Percentiles rank a stretch among this genome's conserved stretches.
Evolutionary conservation across 768 basidiomycete genomes (phyloP).

Genomic region (Rhodosporidiobolus odoratus): DNA sequence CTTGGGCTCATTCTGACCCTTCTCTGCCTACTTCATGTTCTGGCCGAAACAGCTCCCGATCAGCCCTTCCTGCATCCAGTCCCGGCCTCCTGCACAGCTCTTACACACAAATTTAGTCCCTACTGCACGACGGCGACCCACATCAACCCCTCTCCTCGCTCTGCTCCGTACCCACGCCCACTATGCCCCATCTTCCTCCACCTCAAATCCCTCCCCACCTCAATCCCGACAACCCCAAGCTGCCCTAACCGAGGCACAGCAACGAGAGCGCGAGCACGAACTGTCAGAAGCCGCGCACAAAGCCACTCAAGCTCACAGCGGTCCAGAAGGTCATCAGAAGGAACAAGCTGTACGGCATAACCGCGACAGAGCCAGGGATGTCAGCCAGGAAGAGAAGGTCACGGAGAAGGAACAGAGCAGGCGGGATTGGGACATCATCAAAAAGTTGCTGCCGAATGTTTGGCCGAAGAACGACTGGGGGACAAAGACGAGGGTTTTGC

Average conservation of each 20-base stretch:
- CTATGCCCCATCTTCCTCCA: slow-evolving; percentile 2
- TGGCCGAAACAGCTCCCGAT: not conserved
- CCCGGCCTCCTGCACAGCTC: too few relatives aligned
- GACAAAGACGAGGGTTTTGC: slow-evolving; percentile 71
- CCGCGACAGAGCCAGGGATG: slow-evolving; percentile 2
- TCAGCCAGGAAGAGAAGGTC: not conserved
- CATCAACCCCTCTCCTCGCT: not conserved
- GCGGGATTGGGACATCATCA: slow-evolving; percentile 77
- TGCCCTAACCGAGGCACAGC: not conserved
- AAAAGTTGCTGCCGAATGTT: slow-evolving; percentile 73
- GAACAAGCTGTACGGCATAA: not conserved
- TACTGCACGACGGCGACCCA: not conserved
- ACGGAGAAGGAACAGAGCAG: slow-evolving; percentile 32
- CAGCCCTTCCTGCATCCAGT: not conserved
- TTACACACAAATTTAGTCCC: not conserved
- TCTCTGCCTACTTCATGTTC: not conserved
- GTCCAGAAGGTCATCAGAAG: slow-evolving; percentile 33
- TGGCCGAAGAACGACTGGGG: slow-evolving; percentile 77
- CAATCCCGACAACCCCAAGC: not conserved
- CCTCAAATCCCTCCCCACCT: not conserved
- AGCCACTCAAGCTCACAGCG: slow-evolving; percentile 25
- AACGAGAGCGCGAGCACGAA: slow-evolving; percentile 16
- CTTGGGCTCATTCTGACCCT: not conserved
- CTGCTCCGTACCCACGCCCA: slow-evolving; percentile 15
- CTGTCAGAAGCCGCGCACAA: slow-evolving; percentile 18